These are phyloP conservation scores for Scutellaria baicalensis DNA, from an alignment of 257 asterid species.

Conservation along the genomic window DNA sequence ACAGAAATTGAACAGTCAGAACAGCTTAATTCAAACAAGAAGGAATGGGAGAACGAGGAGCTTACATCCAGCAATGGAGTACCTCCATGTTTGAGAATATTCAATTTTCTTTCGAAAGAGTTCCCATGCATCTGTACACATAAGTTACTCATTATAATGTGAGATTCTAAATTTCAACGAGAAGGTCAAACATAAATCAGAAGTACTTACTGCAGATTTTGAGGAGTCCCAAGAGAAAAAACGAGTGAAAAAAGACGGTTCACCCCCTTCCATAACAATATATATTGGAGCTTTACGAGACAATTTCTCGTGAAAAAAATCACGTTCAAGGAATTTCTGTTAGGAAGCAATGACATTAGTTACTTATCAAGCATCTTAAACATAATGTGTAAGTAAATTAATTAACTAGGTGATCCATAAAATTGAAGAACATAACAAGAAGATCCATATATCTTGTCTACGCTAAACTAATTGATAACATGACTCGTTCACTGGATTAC, in stretches of 20 bases:
- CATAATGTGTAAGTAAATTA: not conserved
- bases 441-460: no score
- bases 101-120: constrained; percentile 90
- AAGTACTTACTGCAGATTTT: constrained; percentile 66
- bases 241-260: constrained; percentile 85
- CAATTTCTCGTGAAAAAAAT: constrained; percentile 82
- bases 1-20: not conserved
- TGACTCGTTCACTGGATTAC: not conserved
- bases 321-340: constrained; percentile 86
- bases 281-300: constrained; percentile 69
- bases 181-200: not conserved
- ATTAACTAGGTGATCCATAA: not conserved
- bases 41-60: constrained; percentile 11
- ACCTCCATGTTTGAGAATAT: constrained; percentile 63
- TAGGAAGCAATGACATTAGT: constrained; percentile 5
- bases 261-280: constrained; percentile 83
- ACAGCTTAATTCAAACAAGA: not conserved
- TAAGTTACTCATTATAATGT: constrained; percentile 7
- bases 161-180: not conserved
- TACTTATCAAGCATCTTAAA: not conserved
- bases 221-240: constrained; percentile 89
- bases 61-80: constrained; percentile 62
- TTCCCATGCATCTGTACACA: constrained; percentile 77
- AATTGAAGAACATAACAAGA: not conserved
- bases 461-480: not conserved